phyloP scores from a whole-genome alignment of 2,329 filamentous ascomycete species.

The Claviceps spartinae region DNA sequence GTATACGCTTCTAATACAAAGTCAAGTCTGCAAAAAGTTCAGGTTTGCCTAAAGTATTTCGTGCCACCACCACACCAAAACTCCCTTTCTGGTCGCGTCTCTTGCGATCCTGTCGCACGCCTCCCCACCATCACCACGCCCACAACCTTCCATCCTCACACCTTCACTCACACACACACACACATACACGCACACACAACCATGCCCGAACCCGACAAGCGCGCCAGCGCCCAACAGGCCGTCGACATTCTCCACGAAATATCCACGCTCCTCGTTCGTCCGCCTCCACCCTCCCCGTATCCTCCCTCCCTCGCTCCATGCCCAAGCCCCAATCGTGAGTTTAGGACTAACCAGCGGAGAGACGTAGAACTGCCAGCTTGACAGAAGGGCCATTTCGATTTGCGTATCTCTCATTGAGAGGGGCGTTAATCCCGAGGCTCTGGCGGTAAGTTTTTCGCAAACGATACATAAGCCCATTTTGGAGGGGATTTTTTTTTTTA shows the following conservation, averaged over 20 bases:
- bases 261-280: conserved; percentile 69
- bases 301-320: not conserved
- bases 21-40: too few relatives aligned
- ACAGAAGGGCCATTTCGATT: conserved; percentile 79
- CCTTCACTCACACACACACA: not conserved
- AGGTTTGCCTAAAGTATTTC: too few relatives aligned
- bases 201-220: conserved; percentile 47
- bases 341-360: too few relatives aligned
- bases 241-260: conserved; percentile 78
- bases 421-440: conserved; percentile 86
- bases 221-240: conserved; percentile 65
- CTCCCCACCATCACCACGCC: not conserved
- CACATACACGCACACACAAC: not conserved
- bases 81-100: too few relatives aligned
- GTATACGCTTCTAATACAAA: too few relatives aligned
- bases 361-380: conserved; percentile 76
- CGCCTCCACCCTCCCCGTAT: not conserved
- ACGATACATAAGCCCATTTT: not conserved
- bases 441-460: conserved; percentile 53
- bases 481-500: not conserved
- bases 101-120: too few relatives aligned
- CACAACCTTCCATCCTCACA: not conserved
- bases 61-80: too few relatives aligned
- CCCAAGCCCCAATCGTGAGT: too few relatives aligned
- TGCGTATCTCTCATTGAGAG: conserved; percentile 97